Base-by-base conservation (phyloP, 768 basidiomycete genomes). In the Lactarius evosmus region DNA sequence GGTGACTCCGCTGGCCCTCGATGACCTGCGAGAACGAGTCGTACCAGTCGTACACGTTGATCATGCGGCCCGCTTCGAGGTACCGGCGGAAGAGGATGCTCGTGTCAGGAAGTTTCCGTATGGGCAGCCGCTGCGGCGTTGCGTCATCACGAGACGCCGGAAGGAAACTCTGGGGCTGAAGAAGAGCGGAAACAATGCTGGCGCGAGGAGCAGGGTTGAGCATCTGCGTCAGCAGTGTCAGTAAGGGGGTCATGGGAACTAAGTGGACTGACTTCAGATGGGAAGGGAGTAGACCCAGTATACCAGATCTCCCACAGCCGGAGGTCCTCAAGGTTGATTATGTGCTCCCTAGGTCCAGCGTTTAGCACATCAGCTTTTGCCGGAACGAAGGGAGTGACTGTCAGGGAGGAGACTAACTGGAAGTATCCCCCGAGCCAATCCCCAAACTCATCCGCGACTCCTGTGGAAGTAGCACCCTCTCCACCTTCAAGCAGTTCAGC, bases 41-140 rank as follows among this genome's bases (percentile, higher is more conserved):
- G 70, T 85, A 93, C 93, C 91, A 93, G 73, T 95, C 93, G 72
- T 89, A 93, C 2, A 92, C 81, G 70, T 94, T 94, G 74, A 94
- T 84, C 83, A 89, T 82, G 75, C 82, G 86, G 51, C 89, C 90
- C 53, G 88, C 88, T 69, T 92, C 87, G 49, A 87, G 78, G 74
- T 92, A 94, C 25, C 90, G 80, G 53, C 77, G 77, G 76, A 93
- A 91, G 16, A 93, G 76, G 62, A 93, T 88, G 69, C 83, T 86
- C 1, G 84, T 86, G 68, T 94, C 92, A 0, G 90, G 87, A 46
- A 89, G 79, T 52, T 82, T 77, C 78, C 79, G 82, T 7, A 86
- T 69, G 2, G 74, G 68, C 27, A 57, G 40, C 16, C 58, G 58
- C 22, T 61, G 30, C 25, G 29, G 41, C 4, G 40, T 34, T 32